Evolutionary conservation across 305 asterid species (phyloP).

Genomic region (Caryopteris hybrid): DNA sequence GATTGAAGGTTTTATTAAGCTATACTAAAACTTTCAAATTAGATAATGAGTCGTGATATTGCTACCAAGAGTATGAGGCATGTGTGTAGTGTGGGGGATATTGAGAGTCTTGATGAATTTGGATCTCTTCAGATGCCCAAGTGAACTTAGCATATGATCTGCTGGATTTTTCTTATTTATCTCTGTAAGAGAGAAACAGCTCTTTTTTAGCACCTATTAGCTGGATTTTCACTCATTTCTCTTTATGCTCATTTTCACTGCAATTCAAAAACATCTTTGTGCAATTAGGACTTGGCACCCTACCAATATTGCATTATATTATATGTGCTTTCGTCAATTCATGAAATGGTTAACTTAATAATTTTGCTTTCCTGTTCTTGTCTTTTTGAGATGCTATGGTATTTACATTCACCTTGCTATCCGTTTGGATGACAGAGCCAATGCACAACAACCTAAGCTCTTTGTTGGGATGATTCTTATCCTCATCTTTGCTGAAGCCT

Average conservation of each 20-base stretch:
- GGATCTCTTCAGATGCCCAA: neutral
- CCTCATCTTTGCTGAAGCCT: no score
- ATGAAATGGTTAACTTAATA: neutral
- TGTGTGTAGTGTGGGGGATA: neutral
- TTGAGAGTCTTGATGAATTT: neutral
- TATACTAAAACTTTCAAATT: neutral
- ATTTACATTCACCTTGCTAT: neutral
- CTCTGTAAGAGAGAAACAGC: neutral
- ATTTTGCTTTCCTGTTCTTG: neutral
- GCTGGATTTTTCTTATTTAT: neutral
- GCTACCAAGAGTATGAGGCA: neutral
- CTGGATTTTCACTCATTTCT: no score
- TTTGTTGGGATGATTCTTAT: constrained; percentile 50
- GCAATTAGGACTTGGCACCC: neutral
- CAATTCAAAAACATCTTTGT: neutral
- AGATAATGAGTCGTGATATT: neutral
- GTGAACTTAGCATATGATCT: neutral
- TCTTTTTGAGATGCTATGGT: neutral
- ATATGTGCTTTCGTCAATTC: neutral
- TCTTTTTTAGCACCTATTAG: no score
- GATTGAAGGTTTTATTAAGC: neutral
- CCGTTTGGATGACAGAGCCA: constrained; percentile 31
- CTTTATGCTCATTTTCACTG: neutral
- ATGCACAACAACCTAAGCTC: constrained; percentile 50
- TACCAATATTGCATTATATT: neutral